Evolutionary conservation across 139 green algal genomes (phyloP), one percentile per base, ranked within the genome.

Genomic region (Eudorina sp.): DNA sequence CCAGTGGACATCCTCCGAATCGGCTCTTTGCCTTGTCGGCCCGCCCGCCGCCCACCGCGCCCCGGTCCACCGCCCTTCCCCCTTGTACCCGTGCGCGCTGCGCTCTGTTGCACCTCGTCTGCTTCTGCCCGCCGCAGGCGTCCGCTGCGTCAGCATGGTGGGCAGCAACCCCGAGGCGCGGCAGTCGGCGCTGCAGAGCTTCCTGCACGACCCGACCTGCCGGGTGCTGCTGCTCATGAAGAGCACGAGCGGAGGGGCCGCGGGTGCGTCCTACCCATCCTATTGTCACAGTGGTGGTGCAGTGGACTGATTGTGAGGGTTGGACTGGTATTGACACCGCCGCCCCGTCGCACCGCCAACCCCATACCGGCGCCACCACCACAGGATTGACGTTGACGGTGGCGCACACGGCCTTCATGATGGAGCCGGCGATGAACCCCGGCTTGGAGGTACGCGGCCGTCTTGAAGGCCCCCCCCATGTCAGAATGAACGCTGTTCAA

Each of bases 401-500:
- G 1, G 94, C 94, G 51, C 87, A 69, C 83, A 91, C 86, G 2
- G 92, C 92, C n/a, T 93, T 95, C 68, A 58, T 96, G 29, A 62
- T 96, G 85, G 93, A 96, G 83, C 92, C 94, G 4, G 68, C 53
- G 13, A 29, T 96, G 2, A 94, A 94, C 86, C 93, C 93, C 7
- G 93, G 89, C 0, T 25, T 92, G 4, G 83, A 92, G 89, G 77
- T 84, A 45, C 7, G 84, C 53, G 0, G 64, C 13, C 5, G 4
- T 51, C 68, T 51, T 31, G 19, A 8, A 14, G 7, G 5, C 36
- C 6, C 18, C 8, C 68, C 36, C 40, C 68, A 19, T 19, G 18
- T 16, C 18, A 4, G 9, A 13, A 5, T 31, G 38, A 25, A 25
- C 25, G 5, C 1, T 76, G 7, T 19, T n/a, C n/a, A n/a, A n/a